These are phyloP conservation scores for Colletotrichum paranaense DNA, from an alignment of 2,329 filamentous ascomycete species.

Conservation along the genomic window DNA sequence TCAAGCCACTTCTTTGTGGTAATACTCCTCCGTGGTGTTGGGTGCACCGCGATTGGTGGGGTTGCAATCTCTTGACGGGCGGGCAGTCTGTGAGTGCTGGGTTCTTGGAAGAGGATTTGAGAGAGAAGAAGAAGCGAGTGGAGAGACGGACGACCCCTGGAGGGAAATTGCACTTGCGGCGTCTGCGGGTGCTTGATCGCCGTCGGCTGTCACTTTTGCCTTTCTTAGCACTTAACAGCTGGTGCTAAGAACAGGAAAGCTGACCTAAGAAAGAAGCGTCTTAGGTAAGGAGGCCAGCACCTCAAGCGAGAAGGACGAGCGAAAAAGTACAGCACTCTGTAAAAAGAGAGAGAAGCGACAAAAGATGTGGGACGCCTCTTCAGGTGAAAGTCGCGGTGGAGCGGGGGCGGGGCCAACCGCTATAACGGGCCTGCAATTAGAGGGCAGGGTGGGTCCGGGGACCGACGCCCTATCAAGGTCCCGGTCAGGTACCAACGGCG, in stretches of 20 bases:
- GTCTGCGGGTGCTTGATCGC: neutral
- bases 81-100: neutral
- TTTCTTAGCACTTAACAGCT: neutral
- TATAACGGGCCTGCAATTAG: conserved; percentile 30
- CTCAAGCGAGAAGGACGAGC: too few species aligned
- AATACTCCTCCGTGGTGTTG: neutral
- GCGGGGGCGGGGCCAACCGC: conserved; percentile 14
- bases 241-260: neutral
- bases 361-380: neutral
- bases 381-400: neutral
- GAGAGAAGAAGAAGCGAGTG: neutral
- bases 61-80: neutral
- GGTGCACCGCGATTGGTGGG: neutral
- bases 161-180: neutral
- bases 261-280: neutral
- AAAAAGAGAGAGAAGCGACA: neutral
- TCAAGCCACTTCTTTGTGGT: neutral
- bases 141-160: neutral
- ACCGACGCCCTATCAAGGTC: neutral
- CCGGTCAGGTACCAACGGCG: neutral
- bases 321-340: neutral
- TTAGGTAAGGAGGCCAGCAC: neutral
- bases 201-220: neutral
- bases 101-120: neutral
- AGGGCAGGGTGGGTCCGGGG: conserved; percentile 16